Percentiles rank a stretch among this genome's conserved stretches.
phyloP scores from a whole-genome alignment of 805 yeast species.

The Scheffersomyces spartinae region DNA sequence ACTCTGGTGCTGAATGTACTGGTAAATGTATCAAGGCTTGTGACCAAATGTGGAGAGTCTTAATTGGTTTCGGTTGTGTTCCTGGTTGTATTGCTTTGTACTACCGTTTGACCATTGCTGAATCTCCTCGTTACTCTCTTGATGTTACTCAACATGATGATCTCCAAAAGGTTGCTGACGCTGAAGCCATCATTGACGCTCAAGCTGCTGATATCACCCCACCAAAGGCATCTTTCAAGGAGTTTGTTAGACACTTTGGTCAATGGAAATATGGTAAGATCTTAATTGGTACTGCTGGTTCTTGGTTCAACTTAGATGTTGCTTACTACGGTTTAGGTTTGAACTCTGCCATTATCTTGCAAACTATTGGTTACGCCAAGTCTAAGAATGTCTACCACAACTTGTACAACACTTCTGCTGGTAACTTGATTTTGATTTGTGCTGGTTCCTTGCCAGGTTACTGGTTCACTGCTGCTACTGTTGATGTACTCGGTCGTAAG shows the following conservation, averaged over 20 bases:
- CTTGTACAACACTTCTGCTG: slow-evolving; percentile 72
- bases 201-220: slow-evolving; percentile 34
- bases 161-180: slow-evolving; percentile 41
- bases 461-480: slow-evolving; percentile 73
- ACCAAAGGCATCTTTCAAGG: slow-evolving; percentile 73
- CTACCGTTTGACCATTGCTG: slow-evolving; percentile 89
- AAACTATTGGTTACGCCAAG: slow-evolving; percentile 77
- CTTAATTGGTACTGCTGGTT: slow-evolving; percentile 79
- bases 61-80: slow-evolving; percentile 81
- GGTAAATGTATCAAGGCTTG: slow-evolving; percentile 61
- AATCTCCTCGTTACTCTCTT: slow-evolving; percentile 83
- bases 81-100: slow-evolving; percentile 80
- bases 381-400: slow-evolving; percentile 56
- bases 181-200: slow-evolving; percentile 30
- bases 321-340: slow-evolving; percentile 85
- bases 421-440: slow-evolving; percentile 84
- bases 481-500: slow-evolving; percentile 78
- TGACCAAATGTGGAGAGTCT: slow-evolving; percentile 92
- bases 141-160: slow-evolving; percentile 57
- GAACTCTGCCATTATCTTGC: slow-evolving; percentile 68
- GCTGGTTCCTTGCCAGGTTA: slow-evolving; percentile 95
- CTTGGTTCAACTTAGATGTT: slow-evolving; percentile 86
- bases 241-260: slow-evolving; percentile 61
- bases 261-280: slow-evolving; percentile 86
- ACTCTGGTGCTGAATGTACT: slow-evolving; percentile 49